These are phyloP conservation scores for Earliella scabrosa DNA, from an alignment of 1,284 basidiomycete genomes.

Conservation along the genomic window DNA sequence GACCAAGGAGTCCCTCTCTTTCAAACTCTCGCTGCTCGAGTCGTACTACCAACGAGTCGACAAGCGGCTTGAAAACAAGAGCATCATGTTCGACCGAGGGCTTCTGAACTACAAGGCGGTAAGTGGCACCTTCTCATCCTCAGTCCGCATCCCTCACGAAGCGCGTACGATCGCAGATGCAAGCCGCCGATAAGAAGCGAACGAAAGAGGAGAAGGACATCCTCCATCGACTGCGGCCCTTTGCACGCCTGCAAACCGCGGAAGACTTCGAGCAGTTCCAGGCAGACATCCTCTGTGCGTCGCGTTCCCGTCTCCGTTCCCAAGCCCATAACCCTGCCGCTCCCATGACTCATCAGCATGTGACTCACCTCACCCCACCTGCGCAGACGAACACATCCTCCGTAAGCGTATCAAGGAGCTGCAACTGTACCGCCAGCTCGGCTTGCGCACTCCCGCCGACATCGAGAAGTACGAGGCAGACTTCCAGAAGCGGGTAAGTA, in stretches of 20 bases:
- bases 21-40: slow-evolving; percentile 90
- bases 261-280: slow-evolving; percentile 91
- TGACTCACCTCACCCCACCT: neutral
- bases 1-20: slow-evolving; percentile 85
- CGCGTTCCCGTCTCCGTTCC: no score
- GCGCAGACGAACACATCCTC: slow-evolving; percentile 81
- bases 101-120: slow-evolving; percentile 95
- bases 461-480: slow-evolving; percentile 88
- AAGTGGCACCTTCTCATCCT: slow-evolving; percentile 16
- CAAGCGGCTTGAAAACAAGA: slow-evolving; percentile 86
- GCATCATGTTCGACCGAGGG: slow-evolving; percentile 92
- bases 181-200: slow-evolving; percentile 89
- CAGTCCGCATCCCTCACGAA: neutral
- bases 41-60: slow-evolving; percentile 95
- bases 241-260: slow-evolving; percentile 90
- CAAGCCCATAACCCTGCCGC: slow-evolving; percentile 32
- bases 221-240: slow-evolving; percentile 87
- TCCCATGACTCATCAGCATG: neutral
- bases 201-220: slow-evolving; percentile 93
- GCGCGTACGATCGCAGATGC: slow-evolving; percentile 60
- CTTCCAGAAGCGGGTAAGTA: slow-evolving; percentile 69
- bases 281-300: slow-evolving; percentile 84
- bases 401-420: slow-evolving; percentile 88
- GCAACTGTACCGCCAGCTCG: slow-evolving; percentile 86
- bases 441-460: slow-evolving; percentile 82